A percentile compares a stretch with the other conserved stretches of the same genome.
These are phyloP conservation scores for Ochromonas danica DNA, from an alignment of 108 stramenopile genomes.

Conservation along the genomic window DNA sequence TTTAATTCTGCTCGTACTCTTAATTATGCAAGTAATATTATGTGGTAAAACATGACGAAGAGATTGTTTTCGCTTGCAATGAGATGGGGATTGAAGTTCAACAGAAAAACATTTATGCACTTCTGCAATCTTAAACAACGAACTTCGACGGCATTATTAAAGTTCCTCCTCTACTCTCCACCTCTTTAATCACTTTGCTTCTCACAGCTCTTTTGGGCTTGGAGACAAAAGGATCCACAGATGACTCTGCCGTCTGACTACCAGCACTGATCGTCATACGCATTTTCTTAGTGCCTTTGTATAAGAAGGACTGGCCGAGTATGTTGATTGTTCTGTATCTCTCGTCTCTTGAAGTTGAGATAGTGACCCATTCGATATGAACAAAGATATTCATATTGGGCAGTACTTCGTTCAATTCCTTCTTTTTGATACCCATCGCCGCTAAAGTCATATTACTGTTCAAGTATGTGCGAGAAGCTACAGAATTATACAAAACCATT, in stretches of 20 bases:
- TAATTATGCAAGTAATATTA: too few relatives aligned
- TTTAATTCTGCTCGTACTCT: too few relatives aligned
- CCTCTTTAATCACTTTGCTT: slow-evolving; percentile 5
- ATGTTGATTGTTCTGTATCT: neutral
- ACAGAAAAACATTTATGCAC: too few relatives aligned
- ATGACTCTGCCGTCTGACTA: neutral
- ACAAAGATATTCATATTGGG: slow-evolving; percentile 1
- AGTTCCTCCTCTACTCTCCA: neutral
- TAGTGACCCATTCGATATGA: neutral
- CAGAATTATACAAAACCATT: neutral
- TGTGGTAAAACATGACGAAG: too few relatives aligned
- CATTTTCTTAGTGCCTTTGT: neutral
- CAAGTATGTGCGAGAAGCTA: neutral
- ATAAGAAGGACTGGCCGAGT: neutral
- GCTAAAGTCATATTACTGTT: neutral
- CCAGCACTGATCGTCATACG: neutral
- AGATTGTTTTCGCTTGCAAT: too few relatives aligned
- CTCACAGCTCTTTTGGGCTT: neutral
- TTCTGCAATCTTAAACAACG: too few relatives aligned
- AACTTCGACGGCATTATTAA: neutral
- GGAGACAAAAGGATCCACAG: neutral
- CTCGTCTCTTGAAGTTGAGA: neutral
- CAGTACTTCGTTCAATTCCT: neutral
- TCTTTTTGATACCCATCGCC: neutral
- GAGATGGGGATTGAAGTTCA: too few relatives aligned